Evolutionary conservation across 208 protist species (phyloP).

Genomic region (Trypanosoma brucei): DNA sequence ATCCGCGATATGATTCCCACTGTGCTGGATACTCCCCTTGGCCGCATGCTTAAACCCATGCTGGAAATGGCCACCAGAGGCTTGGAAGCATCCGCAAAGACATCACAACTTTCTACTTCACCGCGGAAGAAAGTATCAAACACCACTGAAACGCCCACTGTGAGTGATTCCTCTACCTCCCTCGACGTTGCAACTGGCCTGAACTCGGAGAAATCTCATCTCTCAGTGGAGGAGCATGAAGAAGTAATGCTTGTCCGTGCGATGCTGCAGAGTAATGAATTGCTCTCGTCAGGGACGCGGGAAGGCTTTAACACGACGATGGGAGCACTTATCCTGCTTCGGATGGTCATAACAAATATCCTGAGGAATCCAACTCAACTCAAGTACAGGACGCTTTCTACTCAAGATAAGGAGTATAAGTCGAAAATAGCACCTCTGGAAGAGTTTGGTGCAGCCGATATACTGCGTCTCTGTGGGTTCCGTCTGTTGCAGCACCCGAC

Average conservation of each 20-base stretch:
- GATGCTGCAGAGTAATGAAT: conserved; percentile 74
- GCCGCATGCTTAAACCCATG: conserved; percentile 70
- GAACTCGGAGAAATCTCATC: conserved; percentile 17
- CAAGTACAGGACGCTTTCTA: conserved; percentile 60
- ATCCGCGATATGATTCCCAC: conserved; percentile 72
- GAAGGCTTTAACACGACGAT: conserved; percentile 41
- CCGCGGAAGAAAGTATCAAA: too few relatives aligned
- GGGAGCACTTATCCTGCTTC: conserved; percentile 37
- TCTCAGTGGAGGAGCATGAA: conserved; percentile 63
- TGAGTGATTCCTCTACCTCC: background rate
- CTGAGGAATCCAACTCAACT: conserved; percentile 40
- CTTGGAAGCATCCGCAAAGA: too few relatives aligned
- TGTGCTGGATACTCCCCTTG: conserved; percentile 75
- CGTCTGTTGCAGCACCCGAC: conserved; percentile 32
- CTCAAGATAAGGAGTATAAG: conserved; percentile 52
- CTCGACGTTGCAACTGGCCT: conserved; percentile 9
- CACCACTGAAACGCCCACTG: too few relatives aligned
- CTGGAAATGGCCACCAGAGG: conserved; percentile 30
- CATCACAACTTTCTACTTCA: too few relatives aligned
- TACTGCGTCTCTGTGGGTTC: conserved; percentile 69
- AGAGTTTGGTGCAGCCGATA: conserved; percentile 44
- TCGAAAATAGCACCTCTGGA: conserved; percentile 56
- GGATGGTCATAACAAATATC: conserved; percentile 44
- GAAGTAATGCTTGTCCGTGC: conserved; percentile 42
- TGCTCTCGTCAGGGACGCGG: conserved; percentile 23